Conservation (phyloP, 805 yeast species). For the Yamadazyma tumulicola region DNA sequence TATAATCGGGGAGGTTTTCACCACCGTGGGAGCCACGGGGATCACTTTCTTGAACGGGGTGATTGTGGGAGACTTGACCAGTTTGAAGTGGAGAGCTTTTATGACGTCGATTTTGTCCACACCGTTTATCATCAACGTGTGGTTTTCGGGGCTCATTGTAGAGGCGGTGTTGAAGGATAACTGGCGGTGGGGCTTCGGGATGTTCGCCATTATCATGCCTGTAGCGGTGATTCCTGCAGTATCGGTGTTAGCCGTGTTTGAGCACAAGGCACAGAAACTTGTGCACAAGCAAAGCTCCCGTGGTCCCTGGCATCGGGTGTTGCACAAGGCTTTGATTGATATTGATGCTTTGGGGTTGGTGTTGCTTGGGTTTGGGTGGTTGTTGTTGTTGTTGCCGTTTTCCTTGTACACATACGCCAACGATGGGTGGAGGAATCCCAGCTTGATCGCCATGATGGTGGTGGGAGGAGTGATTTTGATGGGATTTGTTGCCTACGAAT, state of each 20-base stretch:
- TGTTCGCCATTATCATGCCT: constrained; percentile 46
- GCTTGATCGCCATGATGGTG: constrained; percentile 42
- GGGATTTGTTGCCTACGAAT: constrained; percentile 32
- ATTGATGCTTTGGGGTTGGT: constrained; percentile 38
- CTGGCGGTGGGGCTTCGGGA: constrained; percentile 56
- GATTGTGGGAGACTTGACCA: constrained; percentile 22
- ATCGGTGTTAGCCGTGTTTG: constrained; percentile 27
- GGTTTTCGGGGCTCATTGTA: constrained; percentile 41
- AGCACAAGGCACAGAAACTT: constrained; percentile 24
- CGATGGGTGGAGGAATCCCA: constrained; percentile 33
- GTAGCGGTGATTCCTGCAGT: constrained; percentile 33
- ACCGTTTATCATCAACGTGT: constrained; percentile 40
- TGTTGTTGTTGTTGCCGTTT: constrained; percentile 36
- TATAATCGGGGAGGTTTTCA: constrained; percentile 20
- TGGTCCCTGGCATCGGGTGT: no score
- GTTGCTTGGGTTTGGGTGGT: constrained; percentile 36
- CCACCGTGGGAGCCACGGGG: constrained; percentile 20
- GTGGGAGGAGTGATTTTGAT: constrained; percentile 37
- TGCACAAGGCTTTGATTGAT: constrained; percentile 24
- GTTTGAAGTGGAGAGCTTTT: constrained; percentile 24
- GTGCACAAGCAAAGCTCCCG: background rate
- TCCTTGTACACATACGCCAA: constrained; percentile 29
- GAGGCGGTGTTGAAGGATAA: constrained; percentile 25
- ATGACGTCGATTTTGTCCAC: constrained; percentile 19
- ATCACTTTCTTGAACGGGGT: constrained; percentile 15